Base-by-base conservation (phyloP, 345 rosid genomes). In the Bretschneidera sinensis region DNA sequence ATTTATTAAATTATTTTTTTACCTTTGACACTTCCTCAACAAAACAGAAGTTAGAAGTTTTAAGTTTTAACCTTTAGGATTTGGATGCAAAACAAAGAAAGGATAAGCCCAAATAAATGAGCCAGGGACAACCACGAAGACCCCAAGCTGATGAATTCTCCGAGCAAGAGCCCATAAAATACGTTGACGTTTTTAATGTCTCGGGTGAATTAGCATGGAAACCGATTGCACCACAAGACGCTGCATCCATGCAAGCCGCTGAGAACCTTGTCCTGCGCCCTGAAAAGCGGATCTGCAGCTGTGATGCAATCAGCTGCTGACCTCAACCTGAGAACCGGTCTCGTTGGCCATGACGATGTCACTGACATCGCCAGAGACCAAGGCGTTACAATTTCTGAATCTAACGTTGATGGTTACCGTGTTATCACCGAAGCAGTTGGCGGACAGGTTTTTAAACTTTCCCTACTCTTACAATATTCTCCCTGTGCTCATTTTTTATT, bases 251-350 rank as follows among this genome's bases (percentile, higher is more conserved):
- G 76, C 76, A 79, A 55, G 57, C 80, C 5, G 78, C 74, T 0
- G 86, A 82, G 65, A 69, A 21, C 54, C 10, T n/a, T 9, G 63
- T 43, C 19, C 70, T 82, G 0, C 80, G 81, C 43, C 7, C 68
- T 15, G 5, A 62, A 25, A 23, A 65, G 74, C 1, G 79, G 81
- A 1, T 70, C 76, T 2, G 74, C 76, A 10, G 64, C 72, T 1
- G 74, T 48, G 6, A 71, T 76, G 83, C 76, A 66, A 57, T 69
- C 81, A 0, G 75, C 77, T 0, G 84, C 80, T 0, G 17, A n/a
- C 0, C 57, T 11, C 1, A 82, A 79, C 24, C 23, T 49, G n/a
- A 51, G 11, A 15, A 28, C 66, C 0, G 81, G 81, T 21, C 17
- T 60, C 17, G 65, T 74, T 1, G 21, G 64, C 50, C 52, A 24